These are phyloP conservation scores for Volvox carteri DNA, from an alignment of 163 green algal species.

Conservation along the genomic window DNA sequence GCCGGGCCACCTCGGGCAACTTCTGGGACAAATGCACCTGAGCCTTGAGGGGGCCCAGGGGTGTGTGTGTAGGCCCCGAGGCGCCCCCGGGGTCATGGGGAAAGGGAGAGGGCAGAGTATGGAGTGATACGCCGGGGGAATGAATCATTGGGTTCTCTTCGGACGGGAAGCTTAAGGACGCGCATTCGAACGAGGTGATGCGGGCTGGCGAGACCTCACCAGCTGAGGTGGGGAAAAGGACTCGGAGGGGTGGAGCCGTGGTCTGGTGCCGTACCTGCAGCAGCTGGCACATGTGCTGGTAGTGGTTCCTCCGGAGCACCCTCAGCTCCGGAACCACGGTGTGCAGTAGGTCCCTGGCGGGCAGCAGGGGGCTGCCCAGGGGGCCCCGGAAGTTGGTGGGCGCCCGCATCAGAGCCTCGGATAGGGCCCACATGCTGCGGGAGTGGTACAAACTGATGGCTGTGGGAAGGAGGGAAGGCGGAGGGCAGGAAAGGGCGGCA, in stretches of 20 bases:
- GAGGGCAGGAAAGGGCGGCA: background rate
- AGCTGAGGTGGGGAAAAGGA: too few relatives aligned
- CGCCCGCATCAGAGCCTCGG: background rate
- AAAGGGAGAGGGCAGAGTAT: too few relatives aligned
- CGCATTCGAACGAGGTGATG: too few relatives aligned
- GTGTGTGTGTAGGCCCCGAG: too few relatives aligned
- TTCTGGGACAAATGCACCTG: background rate
- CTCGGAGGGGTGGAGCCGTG: too few relatives aligned
- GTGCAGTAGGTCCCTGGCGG: background rate
- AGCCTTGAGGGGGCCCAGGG: too few relatives aligned
- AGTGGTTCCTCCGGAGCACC: background rate
- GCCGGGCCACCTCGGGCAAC: background rate
- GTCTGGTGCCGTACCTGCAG: too few relatives aligned
- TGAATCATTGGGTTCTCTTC: too few relatives aligned
- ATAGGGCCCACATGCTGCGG: background rate
- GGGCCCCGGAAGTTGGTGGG: conserved; percentile 7
- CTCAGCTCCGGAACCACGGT: background rate
- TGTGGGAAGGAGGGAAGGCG: background rate
- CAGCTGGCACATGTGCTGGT: background rate
- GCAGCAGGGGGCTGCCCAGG: conserved; percentile 21
- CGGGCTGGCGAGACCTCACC: too few relatives aligned
- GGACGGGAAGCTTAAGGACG: too few relatives aligned
- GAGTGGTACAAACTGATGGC: background rate
- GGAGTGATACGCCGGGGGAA: too few relatives aligned
- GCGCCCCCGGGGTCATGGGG: too few relatives aligned